Conservation (phyloP, 352 stramenopile genomes). For the Phytophthora syringae region DNA sequence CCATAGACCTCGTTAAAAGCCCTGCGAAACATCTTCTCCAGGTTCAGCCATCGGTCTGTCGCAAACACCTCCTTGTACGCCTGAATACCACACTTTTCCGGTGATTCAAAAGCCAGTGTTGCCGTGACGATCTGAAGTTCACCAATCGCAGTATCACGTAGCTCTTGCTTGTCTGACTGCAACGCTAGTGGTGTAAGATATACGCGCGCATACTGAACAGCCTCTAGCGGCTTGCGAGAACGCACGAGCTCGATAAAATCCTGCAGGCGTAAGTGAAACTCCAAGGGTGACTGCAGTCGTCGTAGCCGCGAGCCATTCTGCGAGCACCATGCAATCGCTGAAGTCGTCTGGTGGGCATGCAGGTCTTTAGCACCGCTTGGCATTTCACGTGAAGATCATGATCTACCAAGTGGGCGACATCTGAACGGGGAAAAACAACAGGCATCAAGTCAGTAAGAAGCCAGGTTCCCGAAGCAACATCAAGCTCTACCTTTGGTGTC, state of each 20-base stretch:
- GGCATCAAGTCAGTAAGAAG: neutral
- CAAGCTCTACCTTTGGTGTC: slow-evolving; percentile 50
- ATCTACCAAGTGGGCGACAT: slow-evolving; percentile 70
- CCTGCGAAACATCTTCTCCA: slow-evolving; percentile 64
- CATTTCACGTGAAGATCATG: slow-evolving; percentile 65
- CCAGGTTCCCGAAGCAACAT: no score
- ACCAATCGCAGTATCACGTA: slow-evolving; percentile 61
- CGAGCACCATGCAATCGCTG: slow-evolving; percentile 71
- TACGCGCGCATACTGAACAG: slow-evolving; percentile 71
- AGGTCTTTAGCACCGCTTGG: slow-evolving; percentile 65
- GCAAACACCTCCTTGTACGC: slow-evolving; percentile 73
- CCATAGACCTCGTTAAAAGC: slow-evolving; percentile 77
- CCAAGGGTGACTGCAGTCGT: slow-evolving; percentile 70
- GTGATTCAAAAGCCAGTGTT: slow-evolving; percentile 72
- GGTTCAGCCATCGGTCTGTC: slow-evolving; percentile 56
- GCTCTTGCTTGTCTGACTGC: slow-evolving; percentile 60
- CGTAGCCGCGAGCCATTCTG: slow-evolving; percentile 77
- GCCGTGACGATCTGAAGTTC: slow-evolving; percentile 78
- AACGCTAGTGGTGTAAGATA: slow-evolving; percentile 71
- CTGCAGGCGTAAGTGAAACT: slow-evolving; percentile 78
- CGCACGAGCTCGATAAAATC: slow-evolving; percentile 86
- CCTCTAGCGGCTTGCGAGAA: slow-evolving; percentile 68
- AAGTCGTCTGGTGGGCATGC: slow-evolving; percentile 46
- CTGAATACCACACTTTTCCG: slow-evolving; percentile 64
- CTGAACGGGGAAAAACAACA: slow-evolving; percentile 23